phyloP scores from a whole-genome alignment of 1,139 yeast species.

The Geotrichum macrosporum region DNA sequence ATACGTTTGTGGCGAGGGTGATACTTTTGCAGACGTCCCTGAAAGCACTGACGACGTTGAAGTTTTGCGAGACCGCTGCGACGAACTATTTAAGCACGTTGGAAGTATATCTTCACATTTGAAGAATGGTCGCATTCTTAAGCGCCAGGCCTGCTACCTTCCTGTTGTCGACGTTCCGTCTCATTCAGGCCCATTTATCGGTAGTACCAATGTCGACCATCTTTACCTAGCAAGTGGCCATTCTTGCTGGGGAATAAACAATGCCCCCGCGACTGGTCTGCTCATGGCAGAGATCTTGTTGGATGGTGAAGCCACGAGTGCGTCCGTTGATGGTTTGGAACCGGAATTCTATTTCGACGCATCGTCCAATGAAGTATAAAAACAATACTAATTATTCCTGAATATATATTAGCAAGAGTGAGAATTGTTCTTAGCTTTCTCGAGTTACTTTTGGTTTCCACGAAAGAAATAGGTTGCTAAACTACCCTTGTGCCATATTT shows the following conservation, averaged over 20 bases:
- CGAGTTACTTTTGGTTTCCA: no score
- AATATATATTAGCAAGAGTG: no score
- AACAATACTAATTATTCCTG: no score
- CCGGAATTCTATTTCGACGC: slow-evolving; percentile 75
- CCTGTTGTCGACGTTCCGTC: slow-evolving; percentile 93
- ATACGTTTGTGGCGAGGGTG: slow-evolving; percentile 97
- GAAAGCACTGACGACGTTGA: slow-evolving; percentile 92
- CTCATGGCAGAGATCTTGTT: slow-evolving; percentile 80
- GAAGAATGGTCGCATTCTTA: slow-evolving; percentile 68
- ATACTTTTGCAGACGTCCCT: slow-evolving; percentile 82
- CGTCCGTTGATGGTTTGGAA: slow-evolving; percentile 75
- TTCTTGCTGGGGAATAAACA: slow-evolving; percentile 97
- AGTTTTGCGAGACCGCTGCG: slow-evolving; percentile 83
- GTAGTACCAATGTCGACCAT: slow-evolving; percentile 81
- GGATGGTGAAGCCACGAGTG: slow-evolving; percentile 78
- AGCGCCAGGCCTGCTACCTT: slow-evolving; percentile 90
- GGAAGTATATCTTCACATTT: slow-evolving; percentile 71
- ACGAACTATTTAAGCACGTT: slow-evolving; percentile 76
- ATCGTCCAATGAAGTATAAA: no score
- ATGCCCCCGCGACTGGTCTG: slow-evolving; percentile 95
- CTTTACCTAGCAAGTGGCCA: slow-evolving; percentile 86
- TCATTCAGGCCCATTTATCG: slow-evolving; percentile 87
- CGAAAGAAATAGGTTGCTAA: no score
- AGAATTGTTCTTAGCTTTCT: no score
- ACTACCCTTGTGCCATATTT: no score